These are phyloP conservation scores for Thuja plicata DNA, from an alignment of 83 land plant genomes.

Conservation along the genomic window DNA sequence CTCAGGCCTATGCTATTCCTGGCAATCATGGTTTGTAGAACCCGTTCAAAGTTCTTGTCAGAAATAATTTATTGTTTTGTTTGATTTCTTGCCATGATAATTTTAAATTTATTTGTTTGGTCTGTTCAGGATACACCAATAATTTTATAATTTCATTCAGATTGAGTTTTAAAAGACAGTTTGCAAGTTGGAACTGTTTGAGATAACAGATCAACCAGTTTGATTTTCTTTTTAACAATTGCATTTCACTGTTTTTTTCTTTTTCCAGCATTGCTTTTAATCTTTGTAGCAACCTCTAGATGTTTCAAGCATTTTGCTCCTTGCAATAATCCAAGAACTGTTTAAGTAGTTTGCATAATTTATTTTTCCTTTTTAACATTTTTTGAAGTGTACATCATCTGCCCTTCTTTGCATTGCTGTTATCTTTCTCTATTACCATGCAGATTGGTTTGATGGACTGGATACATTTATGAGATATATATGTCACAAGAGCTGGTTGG, in stretches of 20 bases:
- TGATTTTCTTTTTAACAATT: too few relatives aligned
- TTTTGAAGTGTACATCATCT: not conserved
- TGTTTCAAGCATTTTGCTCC: not conserved
- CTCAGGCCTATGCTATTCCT: conserved; percentile 97
- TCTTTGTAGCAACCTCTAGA: not conserved
- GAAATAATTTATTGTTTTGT: conserved; percentile 6
- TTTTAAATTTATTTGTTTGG: not conserved
- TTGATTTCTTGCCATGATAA: not conserved
- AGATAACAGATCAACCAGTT: not conserved
- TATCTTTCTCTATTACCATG: conserved; percentile 12
- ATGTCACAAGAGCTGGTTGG: conserved; percentile 98
- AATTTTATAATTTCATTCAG: not conserved
- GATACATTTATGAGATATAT: conserved; percentile 94
- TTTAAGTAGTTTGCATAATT: not conserved
- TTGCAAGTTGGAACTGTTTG: not conserved
- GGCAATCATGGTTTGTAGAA: conserved; percentile 86
- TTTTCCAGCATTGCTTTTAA: not conserved
- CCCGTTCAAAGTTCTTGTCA: not conserved
- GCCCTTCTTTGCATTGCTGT: conserved; percentile 11
- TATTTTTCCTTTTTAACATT: not conserved
- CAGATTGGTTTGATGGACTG: conserved; percentile 99
- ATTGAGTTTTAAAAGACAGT: not conserved
- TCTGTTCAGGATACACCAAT: not conserved
- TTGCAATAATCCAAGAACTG: not conserved
- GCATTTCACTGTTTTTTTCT: too few relatives aligned